Percentiles rank a stretch among this genome's conserved stretches.
Evolutionary conservation across 345 rosid genomes (phyloP).

Genomic region (Cardamine resedifolia): DNA sequence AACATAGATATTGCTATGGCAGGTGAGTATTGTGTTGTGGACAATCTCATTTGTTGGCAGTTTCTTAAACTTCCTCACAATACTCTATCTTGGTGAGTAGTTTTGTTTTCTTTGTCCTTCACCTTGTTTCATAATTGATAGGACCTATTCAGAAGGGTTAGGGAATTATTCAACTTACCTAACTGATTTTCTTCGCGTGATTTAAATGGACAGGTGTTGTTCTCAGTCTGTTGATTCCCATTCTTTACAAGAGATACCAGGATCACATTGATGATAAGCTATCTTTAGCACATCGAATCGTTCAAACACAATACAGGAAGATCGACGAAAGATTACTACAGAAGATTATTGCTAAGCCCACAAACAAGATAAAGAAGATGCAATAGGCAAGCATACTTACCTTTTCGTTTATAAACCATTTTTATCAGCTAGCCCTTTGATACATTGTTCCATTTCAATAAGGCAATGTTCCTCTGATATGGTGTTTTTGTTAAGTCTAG

Average conservation of each 20-base stretch:
- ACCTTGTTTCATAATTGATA: background rate
- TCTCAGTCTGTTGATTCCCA: slow-evolving; percentile 63
- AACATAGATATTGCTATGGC: slow-evolving; percentile 18
- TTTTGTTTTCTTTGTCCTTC: background rate
- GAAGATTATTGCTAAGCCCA: slow-evolving; percentile 49
- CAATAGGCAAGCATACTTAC: slow-evolving; percentile 52
- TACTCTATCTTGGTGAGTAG: slow-evolving; percentile 71
- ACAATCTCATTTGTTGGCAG: slow-evolving; percentile 58
- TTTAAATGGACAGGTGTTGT: slow-evolving; percentile 57
- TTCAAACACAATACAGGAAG: slow-evolving; percentile 59
- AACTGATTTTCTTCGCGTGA: background rate
- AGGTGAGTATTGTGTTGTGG: slow-evolving; percentile 74
- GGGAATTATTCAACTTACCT: background rate
- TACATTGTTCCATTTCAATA: background rate
- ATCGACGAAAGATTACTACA: slow-evolving; percentile 52
- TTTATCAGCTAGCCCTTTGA: background rate
- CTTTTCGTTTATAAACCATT: background rate
- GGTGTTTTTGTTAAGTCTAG: background rate
- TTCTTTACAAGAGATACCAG: slow-evolving; percentile 69
- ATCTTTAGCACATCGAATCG: slow-evolving; percentile 40
- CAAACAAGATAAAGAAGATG: slow-evolving; percentile 65
- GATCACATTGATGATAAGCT: slow-evolving; percentile 68
- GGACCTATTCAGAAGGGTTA: background rate
- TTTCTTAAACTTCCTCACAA: slow-evolving; percentile 71
- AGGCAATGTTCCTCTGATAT: background rate